Base-by-base conservation (phyloP, 2,329 filamentous ascomycete species). In the Coniochaeta sp. region DNA sequence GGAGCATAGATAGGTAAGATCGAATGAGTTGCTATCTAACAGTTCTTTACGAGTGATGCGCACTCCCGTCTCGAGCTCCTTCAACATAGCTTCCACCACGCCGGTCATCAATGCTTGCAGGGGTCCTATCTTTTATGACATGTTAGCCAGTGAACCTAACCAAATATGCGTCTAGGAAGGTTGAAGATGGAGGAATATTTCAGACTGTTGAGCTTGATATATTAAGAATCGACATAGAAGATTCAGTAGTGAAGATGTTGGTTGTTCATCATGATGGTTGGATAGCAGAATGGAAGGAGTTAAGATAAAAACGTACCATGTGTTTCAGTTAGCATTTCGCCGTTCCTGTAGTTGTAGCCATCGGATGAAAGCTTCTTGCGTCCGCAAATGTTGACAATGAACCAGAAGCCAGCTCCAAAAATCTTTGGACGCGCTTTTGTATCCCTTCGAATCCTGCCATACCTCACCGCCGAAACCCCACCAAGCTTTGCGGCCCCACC, bases 141-240 rank as follows among this genome's bases (percentile, higher is more conserved):
- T 45, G 31, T 47, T 13, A 14, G 26, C 14, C 22, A 33, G 30
- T 49, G 24, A 30, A 55, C n/a, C 30, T 16, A 16, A 20, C 30
- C 27, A 16, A 42, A 6, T n/a, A 28, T 14, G 27, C 45, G 9
- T 28, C 51, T 12, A 28, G 24, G 6, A 35, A 46, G n/a, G n/a
- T n/a, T 33, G 18, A 47, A 40, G 18, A 51, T 22, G 42, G 35
- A 50, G 24, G n/a, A n/a, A n/a, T n/a, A n/a, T n/a, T n/a, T 82
- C 79, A 83, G 78, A 83, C 76, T 81, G 76, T 81, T 81, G 77
- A 82, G 78, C 78, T 82, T 82, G 79, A 81, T 77, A 71, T 68
- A 70, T 74, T 71, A 58, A 58, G 61, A 63, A 60, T 82, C 79
- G 76, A 81, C 79, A 82, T 75, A 59, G 64, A 62, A 56, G 61